Percentiles rank a stretch among this genome's conserved stretches.
Evolutionary conservation across 345 rosid genomes (phyloP).

Genomic region (Gossypioides kirkii): DNA sequence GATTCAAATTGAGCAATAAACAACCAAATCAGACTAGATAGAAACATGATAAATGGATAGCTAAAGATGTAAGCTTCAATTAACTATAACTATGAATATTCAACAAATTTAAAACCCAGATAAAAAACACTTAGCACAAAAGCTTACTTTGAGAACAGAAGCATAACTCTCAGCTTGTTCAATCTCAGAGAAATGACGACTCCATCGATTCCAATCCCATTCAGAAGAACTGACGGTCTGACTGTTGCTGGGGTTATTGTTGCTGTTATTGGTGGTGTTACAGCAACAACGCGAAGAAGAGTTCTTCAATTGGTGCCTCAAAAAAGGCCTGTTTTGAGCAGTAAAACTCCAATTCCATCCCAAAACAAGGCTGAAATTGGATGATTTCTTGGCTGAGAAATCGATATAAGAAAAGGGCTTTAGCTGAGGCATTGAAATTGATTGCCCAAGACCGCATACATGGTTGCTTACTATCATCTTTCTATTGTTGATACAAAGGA

Average conservation of each 20-base stretch:
- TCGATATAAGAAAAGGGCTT: constrained; percentile 11
- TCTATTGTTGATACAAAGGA: background rate
- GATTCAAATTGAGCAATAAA: background rate
- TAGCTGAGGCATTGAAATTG: constrained; percentile 1
- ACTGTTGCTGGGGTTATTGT: constrained; percentile 23
- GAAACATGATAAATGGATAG: background rate
- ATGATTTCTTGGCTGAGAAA: constrained; percentile 11
- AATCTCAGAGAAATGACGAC: constrained; percentile 71
- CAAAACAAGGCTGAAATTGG: constrained; percentile 29
- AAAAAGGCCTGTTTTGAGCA: constrained; percentile 3
- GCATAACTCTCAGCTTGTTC: constrained; percentile 72
- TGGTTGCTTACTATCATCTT: constrained; percentile 3
- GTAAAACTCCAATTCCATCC: constrained; percentile 21
- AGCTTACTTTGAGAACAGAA: constrained; percentile 69
- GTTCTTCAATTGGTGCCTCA: constrained; percentile 29
- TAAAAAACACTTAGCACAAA: background rate
- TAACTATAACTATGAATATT: background rate
- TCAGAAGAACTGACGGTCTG: constrained; percentile 32
- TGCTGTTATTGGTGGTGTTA: background rate
- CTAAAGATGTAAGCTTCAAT: background rate
- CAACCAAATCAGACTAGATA: background rate
- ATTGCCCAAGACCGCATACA: constrained; percentile 1
- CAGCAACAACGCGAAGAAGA: constrained; percentile 36
- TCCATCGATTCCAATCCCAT: constrained; percentile 96
- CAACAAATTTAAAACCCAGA: background rate